Conservation (phyloP, 257 asterid species). For the Vinca minor region DNA sequence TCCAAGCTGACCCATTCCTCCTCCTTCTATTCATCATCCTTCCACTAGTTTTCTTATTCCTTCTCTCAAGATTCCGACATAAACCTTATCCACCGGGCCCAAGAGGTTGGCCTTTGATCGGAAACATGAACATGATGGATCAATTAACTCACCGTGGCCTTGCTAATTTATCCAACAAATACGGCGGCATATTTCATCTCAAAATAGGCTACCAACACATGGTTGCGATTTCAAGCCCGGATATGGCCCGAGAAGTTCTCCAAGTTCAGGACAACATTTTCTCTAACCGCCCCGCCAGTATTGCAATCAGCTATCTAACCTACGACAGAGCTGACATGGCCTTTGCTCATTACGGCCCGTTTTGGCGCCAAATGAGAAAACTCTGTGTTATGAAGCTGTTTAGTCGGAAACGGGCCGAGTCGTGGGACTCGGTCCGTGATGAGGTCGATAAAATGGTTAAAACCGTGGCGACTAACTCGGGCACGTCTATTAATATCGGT, state of each 20-base stretch:
- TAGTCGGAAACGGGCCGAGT: conserved; percentile 81
- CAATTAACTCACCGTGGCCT: conserved; percentile 73
- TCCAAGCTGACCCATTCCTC: conserved; percentile 18
- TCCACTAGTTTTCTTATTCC: conserved; percentile 23
- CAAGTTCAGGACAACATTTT: conserved; percentile 77
- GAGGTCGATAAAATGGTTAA: conserved; percentile 56
- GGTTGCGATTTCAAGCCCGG: conserved; percentile 71
- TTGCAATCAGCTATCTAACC: conserved; percentile 63
- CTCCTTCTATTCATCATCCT: conserved; percentile 16
- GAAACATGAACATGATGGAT: conserved; percentile 60
- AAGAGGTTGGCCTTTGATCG: conserved; percentile 66
- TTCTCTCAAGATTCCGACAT: conserved; percentile 25
- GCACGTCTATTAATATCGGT: conserved; percentile 53
- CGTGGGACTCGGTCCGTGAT: conserved; percentile 88
- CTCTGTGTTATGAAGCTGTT: conserved; percentile 81
- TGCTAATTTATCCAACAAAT: conserved; percentile 48
- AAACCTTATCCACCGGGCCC: conserved; percentile 84
- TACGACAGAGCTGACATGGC: conserved; percentile 95
- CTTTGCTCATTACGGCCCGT: conserved; percentile 85
- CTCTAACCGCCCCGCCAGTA: conserved; percentile 79
- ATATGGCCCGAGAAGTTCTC: conserved; percentile 63
- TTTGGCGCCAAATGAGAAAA: conserved; percentile 95
- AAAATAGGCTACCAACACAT: conserved; percentile 58
- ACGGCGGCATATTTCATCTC: conserved; percentile 77
- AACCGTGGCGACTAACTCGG: conserved; percentile 26